Conservation (phyloP, 306 rosid genomes). For the Vicia villosa region DNA sequence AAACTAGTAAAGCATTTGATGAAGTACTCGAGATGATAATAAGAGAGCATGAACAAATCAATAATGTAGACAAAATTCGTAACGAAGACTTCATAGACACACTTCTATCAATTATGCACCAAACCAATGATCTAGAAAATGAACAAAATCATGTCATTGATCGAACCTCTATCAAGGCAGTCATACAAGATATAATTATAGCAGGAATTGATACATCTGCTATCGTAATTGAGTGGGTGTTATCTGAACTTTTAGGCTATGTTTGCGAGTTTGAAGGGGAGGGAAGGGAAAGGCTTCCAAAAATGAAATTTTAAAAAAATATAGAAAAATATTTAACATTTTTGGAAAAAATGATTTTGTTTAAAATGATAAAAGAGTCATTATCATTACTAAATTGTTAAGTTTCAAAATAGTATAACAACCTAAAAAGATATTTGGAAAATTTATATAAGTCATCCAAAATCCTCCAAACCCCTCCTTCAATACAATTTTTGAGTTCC, state of each 20-base stretch:
- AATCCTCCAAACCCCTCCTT: too few species aligned
- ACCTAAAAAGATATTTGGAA: too few species aligned
- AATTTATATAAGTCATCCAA: too few species aligned
- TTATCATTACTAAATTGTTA: too few species aligned
- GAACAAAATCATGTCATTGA: neutral
- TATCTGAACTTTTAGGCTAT: slow-evolving; percentile 1
- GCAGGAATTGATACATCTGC: neutral
- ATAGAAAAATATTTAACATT: too few species aligned
- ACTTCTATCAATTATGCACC: slow-evolving; percentile 7
- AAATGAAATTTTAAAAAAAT: too few species aligned
- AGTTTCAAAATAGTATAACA: too few species aligned
- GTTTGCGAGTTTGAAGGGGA: too few species aligned
- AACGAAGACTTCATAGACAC: neutral
- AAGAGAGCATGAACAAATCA: neutral
- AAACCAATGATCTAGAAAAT: neutral
- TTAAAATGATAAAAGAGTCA: too few species aligned
- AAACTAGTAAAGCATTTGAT: neutral
- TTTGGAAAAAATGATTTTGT: too few species aligned
- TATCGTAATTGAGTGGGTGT: neutral
- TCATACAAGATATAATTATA: neutral
- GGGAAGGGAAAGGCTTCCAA: too few species aligned
- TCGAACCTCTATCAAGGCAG: neutral
- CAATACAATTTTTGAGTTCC: too few species aligned
- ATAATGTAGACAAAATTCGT: neutral
- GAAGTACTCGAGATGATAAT: neutral